Evolutionary conservation across 208 protist species (phyloP), one percentile per base, ranked within the genome.

Genomic region (Leishmania major): DNA sequence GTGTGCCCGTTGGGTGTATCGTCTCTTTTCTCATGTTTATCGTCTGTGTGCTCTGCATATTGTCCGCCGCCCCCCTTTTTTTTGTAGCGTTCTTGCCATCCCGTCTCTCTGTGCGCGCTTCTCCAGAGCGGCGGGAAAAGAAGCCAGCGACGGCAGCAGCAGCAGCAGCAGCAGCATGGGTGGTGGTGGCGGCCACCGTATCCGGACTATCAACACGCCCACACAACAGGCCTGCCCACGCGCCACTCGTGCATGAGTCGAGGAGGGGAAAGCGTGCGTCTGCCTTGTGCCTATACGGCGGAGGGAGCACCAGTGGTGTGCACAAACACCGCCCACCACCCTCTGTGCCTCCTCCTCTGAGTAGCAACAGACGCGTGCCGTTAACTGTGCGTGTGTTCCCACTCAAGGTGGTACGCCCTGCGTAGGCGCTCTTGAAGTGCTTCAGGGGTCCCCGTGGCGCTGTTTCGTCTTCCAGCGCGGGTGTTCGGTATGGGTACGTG

Each of bases 401-500:
- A 37, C 35, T 74, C 45, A 31, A 51, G 7, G 37, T n/a, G 11
- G 35, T 1, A 10, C 22, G 66, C 25, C 40, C 66, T 72, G 66
- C 28, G 45, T 17, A 15, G 70, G 40, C 28, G 57, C 47, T 47
- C 25, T 22, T 2, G n/a, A 28, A 35, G 45, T 49, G 28, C 35
- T 31, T 13, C 25, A 37, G 22, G 35, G 22, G 13, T 59, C n/a
- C 15, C 49, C 64, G 40, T 79, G 25, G 43, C 62, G 35, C 22
- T 64, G 49, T 55, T 69, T 81, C 17, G 72, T 72, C 25, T 66
- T 79, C n/a, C 45, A 35, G 15, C 57, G 47, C 25, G 10, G 77
- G 31, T 49, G 17, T 25, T 35, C 43, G 51, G 40, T 15, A 55
- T 10, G 47, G 70, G 28, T 19, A 37, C 25, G 15, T 51, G 43